Evolutionary conservation across 495 filamentous ascomycete species (phyloP), one percentile per base, ranked within the genome.

Genomic region (Trichoderma virens): DNA sequence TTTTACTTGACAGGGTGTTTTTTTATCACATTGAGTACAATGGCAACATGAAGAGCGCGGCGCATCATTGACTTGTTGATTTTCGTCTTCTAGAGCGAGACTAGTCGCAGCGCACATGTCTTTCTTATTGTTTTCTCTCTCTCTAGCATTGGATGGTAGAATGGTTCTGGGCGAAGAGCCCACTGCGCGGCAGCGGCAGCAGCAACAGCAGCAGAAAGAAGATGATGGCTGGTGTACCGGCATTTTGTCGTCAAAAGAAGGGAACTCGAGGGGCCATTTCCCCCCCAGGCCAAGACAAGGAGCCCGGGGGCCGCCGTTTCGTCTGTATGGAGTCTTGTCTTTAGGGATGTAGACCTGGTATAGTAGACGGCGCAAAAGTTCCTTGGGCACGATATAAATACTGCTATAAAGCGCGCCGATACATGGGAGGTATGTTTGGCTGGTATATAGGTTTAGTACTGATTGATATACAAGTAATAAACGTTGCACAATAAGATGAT

Each of bases 91-190:
- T n/a, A 56, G 51, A 56, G 51, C 51, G 51, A 30, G 30, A 30
- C 43, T 20, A 23, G 27, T 56, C 51, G 51, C 51, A 56, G 51
- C 27, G 51, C 51, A 56, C 14, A n/a, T 47, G 43, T 56, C 25
- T 56, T 56, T 56, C 51, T 56, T 56, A 31, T 56, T 56, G 25
- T 30, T 56, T 27, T 56, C 20, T 56, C 23, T 27, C 27, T 30
- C 51, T 18, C 20, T 23, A 56, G 20, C 51, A 56, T 31, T 56
- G 51, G 51, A 56, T 56, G 51, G 51, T 56, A 56, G 51, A 56
- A 56, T 56, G 51, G 51, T 27, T 30, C 28, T 56, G 25, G n/a
- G 27, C 51, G 27, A 56, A 30, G 51, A 56, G 51, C 51, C 20
- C 51, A 11, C 27, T 56, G 51, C 23, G 25, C 25, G 11, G 23